Conservation (phyloP, 139 green algal genomes). For the Micractinium sp. region DNA sequence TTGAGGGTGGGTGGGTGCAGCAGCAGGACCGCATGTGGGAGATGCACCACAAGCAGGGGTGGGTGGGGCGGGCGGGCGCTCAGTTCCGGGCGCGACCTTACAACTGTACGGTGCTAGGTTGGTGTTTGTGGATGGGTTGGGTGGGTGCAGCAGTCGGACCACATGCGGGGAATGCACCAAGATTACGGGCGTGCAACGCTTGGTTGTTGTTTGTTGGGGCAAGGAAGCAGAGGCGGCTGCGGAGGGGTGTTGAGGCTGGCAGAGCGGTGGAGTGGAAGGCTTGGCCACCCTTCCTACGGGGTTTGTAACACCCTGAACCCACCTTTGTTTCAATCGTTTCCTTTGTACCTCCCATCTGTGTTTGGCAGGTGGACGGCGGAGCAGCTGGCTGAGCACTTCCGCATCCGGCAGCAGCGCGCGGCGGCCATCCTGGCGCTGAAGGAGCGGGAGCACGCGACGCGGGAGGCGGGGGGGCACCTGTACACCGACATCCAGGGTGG, state of each 20-base stretch:
- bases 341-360: not conserved
- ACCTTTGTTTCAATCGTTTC: no score
- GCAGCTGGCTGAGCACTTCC: constrained; percentile 51
- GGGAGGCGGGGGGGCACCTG: not conserved
- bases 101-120: not conserved
- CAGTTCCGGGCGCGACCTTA: not conserved
- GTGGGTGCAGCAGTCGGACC: not conserved
- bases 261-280: no score
- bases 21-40: constrained; percentile 17
- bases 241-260: no score
- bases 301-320: no score
- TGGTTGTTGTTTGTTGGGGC: no score
- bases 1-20: no score
- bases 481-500: constrained; percentile 9
- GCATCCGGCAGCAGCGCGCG: constrained; percentile 64
- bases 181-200: no score
- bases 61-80: no score
- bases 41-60: not conserved
- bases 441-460: constrained; percentile 35
- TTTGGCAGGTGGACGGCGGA: constrained; percentile 1
- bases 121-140: not conserved
- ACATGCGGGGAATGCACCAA: not conserved
- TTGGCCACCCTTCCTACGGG: no score
- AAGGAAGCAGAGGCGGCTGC: no score
- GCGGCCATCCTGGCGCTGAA: constrained; percentile 72